Evolutionary conservation across 2,329 filamentous ascomycete species (phyloP).

Genomic region (Epichloe festucae): DNA sequence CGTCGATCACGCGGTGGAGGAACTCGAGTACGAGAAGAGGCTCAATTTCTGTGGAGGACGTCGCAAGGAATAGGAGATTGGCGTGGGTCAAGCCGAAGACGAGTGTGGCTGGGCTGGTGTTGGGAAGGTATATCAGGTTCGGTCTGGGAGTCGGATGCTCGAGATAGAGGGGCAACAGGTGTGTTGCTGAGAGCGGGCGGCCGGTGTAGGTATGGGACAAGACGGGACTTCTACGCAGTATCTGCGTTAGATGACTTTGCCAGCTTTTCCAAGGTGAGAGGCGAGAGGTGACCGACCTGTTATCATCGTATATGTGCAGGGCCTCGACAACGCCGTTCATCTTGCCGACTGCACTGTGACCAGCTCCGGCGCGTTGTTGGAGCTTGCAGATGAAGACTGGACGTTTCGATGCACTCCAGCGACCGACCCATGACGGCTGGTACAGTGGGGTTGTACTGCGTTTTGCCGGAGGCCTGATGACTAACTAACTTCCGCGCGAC

Average conservation of each 20-base stretch:
- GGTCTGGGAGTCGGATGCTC: slow-evolving; percentile 69
- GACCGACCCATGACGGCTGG: no score
- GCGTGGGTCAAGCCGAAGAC: slow-evolving; percentile 82
- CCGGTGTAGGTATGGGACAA: slow-evolving; percentile 82
- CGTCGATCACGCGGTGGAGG: slow-evolving; percentile 82
- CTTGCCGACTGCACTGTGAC: slow-evolving; percentile 21
- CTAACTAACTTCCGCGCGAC: no score
- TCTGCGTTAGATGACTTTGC: slow-evolving; percentile 12
- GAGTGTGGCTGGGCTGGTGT: slow-evolving; percentile 71
- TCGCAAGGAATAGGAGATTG: slow-evolving; percentile 73
- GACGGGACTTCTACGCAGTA: slow-evolving; percentile 52
- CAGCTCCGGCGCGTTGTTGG: slow-evolving; percentile 1
- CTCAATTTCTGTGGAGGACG: slow-evolving; percentile 75
- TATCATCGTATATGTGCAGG: slow-evolving; percentile 92
- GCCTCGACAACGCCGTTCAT: slow-evolving; percentile 89
- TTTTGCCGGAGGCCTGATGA: no score
- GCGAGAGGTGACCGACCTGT: slow-evolving; percentile 49
- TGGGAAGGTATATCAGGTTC: slow-evolving; percentile 73
- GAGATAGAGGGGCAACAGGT: slow-evolving; percentile 77
- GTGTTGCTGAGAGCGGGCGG: slow-evolving; percentile 61
- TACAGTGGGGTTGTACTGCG: no score
- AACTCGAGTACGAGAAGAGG: slow-evolving; percentile 88
- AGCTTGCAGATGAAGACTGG: not conserved
- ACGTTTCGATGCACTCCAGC: not conserved
- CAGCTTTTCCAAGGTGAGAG: not conserved